Conservation (phyloP, 169 alveolate genomes). For the Amoebophrya sp. region DNA sequence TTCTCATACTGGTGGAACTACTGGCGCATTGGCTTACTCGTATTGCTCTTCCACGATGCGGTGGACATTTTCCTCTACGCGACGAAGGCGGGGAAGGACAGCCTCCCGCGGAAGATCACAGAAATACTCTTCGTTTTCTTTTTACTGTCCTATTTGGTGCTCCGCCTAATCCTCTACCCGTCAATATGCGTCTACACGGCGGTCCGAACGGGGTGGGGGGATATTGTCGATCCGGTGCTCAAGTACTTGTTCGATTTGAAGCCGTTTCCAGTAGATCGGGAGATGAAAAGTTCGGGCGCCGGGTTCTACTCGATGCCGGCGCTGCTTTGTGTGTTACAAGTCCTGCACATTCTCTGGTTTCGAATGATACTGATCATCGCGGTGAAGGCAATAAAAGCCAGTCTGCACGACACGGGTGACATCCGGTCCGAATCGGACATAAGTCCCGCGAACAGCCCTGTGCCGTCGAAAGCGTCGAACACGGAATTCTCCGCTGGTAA, state of each 20-base stretch:
- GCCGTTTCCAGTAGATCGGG: background rate
- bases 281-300: background rate
- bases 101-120: background rate
- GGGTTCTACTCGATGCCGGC: background rate
- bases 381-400: background rate
- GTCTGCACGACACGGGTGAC: background rate
- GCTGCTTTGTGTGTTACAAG: background rate
- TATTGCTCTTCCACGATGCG: conserved; percentile 44
- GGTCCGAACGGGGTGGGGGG: conserved; percentile 41
- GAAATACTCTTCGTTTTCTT: conserved; percentile 35
- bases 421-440: background rate
- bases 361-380: conserved; percentile 35
- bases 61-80: conserved; percentile 47
- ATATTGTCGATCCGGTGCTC: conserved; percentile 31
- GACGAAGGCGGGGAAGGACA: conserved; percentile 32
- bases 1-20: conserved; percentile 42
- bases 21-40: conserved; percentile 51
- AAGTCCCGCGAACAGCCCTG: background rate
- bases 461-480: no score
- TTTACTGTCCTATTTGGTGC: conserved; percentile 26
- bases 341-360: conserved; percentile 43
- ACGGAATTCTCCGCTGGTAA: no score
- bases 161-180: conserved; percentile 48
- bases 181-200: conserved; percentile 46
- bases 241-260: conserved; percentile 29